Percentiles rank a stretch among this genome's conserved stretches.
Conservation (phyloP, 371 early-diverging fungal genomes). For the Funneliformis caledonium region DNA sequence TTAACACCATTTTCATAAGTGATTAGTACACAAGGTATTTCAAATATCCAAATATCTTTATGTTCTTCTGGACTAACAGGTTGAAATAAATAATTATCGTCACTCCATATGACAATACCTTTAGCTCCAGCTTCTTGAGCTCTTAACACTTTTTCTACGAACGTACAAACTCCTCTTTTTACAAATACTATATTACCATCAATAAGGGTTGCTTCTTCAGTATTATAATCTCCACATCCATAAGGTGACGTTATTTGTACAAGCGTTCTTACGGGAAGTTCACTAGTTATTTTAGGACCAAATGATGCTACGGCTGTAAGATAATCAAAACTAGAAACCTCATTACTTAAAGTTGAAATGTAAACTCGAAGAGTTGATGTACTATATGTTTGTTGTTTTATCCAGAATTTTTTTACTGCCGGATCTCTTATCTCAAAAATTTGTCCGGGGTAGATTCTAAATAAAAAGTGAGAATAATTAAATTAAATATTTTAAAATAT, state of each 20-base stretch:
- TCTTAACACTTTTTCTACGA: constrained; percentile 47
- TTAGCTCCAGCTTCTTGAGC: constrained; percentile 52
- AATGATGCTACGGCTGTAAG: constrained; percentile 22
- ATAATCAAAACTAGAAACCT: not conserved
- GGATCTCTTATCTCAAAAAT: constrained; percentile 37
- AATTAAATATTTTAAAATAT: constrained; percentile 13
- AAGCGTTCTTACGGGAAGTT: constrained; percentile 13
- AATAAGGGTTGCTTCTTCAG: constrained; percentile 28
- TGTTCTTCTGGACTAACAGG: constrained; percentile 10
- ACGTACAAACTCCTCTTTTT: constrained; percentile 51
- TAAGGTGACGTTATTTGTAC: constrained; percentile 29
- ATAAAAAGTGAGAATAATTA: constrained; percentile 29
- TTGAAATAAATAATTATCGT: constrained; percentile 35
- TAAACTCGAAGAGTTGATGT: constrained; percentile 1
- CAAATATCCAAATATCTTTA: not conserved
- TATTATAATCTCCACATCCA: constrained; percentile 30
- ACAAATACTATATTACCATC: constrained; percentile 44
- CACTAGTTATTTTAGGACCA: constrained; percentile 7
- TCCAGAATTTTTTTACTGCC: constrained; percentile 20
- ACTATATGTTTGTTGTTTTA: constrained; percentile 38
- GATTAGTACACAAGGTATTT: constrained; percentile 29
- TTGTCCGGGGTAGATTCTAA: constrained; percentile 35
- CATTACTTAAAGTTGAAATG: not conserved
- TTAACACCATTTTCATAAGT: constrained; percentile 15
- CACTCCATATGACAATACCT: constrained; percentile 44